These are phyloP conservation scores for Volvox reticuliferus DNA, from an alignment of 139 green algal genomes.

Conservation along the genomic window DNA sequence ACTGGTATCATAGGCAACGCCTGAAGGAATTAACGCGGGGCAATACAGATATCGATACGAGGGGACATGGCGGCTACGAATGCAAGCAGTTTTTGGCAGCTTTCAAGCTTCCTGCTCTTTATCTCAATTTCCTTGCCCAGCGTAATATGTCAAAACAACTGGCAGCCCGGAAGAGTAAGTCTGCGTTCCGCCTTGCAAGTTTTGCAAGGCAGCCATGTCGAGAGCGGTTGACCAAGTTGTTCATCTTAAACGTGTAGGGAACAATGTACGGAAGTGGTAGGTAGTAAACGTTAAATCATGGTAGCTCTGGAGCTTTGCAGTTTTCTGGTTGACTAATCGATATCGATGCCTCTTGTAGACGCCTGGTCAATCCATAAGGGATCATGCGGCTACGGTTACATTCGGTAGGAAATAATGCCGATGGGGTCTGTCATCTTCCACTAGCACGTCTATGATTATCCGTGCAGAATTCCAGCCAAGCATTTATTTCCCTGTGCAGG, in stretches of 20 bases:
- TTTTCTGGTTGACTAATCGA: no score
- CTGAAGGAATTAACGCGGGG: no score
- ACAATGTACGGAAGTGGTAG: slow-evolving; percentile 37
- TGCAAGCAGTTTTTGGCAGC: no score
- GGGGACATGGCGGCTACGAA: no score
- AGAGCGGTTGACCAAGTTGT: no score
- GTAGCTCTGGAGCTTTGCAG: neutral
- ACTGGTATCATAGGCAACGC: no score
- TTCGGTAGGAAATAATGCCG: neutral
- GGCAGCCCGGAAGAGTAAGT: slow-evolving; percentile 23
- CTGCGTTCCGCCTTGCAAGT: neutral
- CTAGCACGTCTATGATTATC: neutral
- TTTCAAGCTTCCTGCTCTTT: neutral
- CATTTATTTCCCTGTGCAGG: neutral
- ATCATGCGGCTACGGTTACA: slow-evolving; percentile 51
- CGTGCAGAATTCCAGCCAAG: neutral
- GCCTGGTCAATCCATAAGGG: slow-evolving; percentile 52
- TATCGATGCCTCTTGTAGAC: slow-evolving; percentile 14
- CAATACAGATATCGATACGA: no score
- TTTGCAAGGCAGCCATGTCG: no score
- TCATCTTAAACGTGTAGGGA: neutral
- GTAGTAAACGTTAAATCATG: neutral
- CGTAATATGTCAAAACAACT: neutral
- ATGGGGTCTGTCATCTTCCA: neutral
- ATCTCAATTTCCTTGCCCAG: neutral